Evolutionary conservation across 2,329 filamentous ascomycete genomes (phyloP).

Genomic region (Arachnopeziza araneosa): DNA sequence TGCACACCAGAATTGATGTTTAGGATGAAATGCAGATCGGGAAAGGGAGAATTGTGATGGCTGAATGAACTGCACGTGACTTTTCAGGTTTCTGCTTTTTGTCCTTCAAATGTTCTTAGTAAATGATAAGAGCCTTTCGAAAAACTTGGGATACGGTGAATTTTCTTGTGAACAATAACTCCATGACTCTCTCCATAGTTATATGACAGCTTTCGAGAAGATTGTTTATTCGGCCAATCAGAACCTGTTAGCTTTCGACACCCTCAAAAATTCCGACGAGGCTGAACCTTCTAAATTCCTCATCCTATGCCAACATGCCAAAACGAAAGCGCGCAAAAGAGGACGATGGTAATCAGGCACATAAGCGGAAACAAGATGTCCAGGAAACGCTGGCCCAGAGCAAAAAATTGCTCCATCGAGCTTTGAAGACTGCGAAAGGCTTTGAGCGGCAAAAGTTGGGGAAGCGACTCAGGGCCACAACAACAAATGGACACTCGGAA

Average conservation of each 20-base stretch:
- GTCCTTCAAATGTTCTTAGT: too few relatives aligned
- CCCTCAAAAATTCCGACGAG: slow-evolving; percentile 12
- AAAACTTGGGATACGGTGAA: too few relatives aligned
- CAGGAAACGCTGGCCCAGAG: slow-evolving; percentile 48
- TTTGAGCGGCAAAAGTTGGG: slow-evolving; percentile 71
- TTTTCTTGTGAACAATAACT: too few relatives aligned
- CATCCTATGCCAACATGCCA: slow-evolving; percentile 37
- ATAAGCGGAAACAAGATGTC: slow-evolving; percentile 34
- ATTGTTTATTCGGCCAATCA: not conserved
- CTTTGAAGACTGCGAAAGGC: slow-evolving; percentile 67
- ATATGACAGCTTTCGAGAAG: too few relatives aligned
- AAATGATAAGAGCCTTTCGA: too few relatives aligned
- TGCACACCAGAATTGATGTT: too few relatives aligned
- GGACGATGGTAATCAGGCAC: slow-evolving; percentile 14
- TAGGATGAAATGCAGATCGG: too few relatives aligned
- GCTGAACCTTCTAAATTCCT: slow-evolving; percentile 11
- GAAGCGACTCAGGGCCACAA: slow-evolving; percentile 51
- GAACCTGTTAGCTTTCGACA: not conserved
- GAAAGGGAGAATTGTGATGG: too few relatives aligned
- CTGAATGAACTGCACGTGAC: too few relatives aligned
- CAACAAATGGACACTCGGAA: slow-evolving; percentile 38
- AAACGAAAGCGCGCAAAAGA: slow-evolving; percentile 38
- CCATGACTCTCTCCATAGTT: too few relatives aligned
- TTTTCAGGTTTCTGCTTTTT: too few relatives aligned
- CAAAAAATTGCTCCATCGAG: slow-evolving; percentile 56